Base-by-base conservation (phyloP, 768 basidiomycete genomes). In the Peribolospora baueri region DNA sequence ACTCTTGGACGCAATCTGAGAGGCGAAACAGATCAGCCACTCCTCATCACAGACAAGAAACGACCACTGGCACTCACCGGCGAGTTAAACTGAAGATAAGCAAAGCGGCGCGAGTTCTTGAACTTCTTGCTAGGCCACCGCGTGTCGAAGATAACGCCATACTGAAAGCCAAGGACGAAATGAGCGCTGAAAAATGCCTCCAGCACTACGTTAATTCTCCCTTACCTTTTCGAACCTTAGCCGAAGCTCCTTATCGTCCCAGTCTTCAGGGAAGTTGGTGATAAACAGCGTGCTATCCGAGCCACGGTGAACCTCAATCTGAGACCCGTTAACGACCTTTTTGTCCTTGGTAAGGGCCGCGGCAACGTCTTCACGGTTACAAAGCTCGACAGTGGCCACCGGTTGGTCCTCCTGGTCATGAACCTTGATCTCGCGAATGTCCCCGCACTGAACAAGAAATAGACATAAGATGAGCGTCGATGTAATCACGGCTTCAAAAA, bases 91-190 rank as follows among this genome's bases (percentile, higher is more conserved):
- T 97, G 93, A 1, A 98, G 72, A 66, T 97, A 98, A 63, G 85
- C 88, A 67, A 98, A 97, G 47, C 93, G 75, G 42, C 93, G 72
- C 2, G 82, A 81, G 55, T 71, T 78, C 68, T 88, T 91, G 73
- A 86, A 88, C 65, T 93, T 93, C 65, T 90, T 90, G 68, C 86
- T 90, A 5, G 93, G 93, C 91, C 91, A 97, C 41, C 93, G 82
- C 13, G 87, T 82, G 59, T 97, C 90, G 57, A 97, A 84, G 54
- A 98, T 75, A 4, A 74, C 75, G 7, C 93, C 93, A 67, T 82
- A 88, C 87, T 93, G 56, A 42, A 46, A 48, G 7, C 8, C 5
- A 3, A 10, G 2, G 40, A 36, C 14, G 39, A 6, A 2, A 48
- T 14, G 8, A 46, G 49, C 10, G 5, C 46, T 45, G 37, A 7